Evolutionary conservation across 768 basidiomycete genomes (phyloP), one percentile per base, ranked within the genome.

Genomic region (Pleurotus platypus): DNA sequence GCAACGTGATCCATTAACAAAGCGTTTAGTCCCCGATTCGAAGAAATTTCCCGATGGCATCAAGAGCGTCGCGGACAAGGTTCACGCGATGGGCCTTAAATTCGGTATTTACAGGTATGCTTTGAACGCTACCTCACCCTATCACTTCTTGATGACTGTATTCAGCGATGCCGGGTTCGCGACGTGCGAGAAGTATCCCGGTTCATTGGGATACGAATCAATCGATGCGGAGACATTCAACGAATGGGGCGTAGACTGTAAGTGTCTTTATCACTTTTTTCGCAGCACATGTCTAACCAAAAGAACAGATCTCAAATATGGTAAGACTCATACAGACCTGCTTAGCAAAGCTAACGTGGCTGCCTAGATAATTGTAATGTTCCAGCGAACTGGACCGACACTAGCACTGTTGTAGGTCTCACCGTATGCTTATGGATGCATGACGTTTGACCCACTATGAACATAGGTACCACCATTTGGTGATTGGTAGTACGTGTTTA

Each of bases 151-250:
- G 30, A 35, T 35, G 3, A 35, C 3, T 3, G 30, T 35, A 11
- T 35, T 35, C 54, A 82, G 81, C 59, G 82, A 83, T 60, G 79
- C 81, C 15, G 82, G 82, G 2, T 79, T 75, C 0, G 63, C 66
- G 5, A 84, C 82, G 2, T 84, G 82, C 55, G 74, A 79, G 24
- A 80, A 80, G 22, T 84, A 64, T 62, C 82, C 82, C n/a, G 82
- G 74, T n/a, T 83, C 82, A 1, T 64, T 83, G 11, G 80, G 78
- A 12, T 69, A 71, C 48, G 83, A 84, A 61, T 60, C 49, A 9
- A 66, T 78, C 35, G 83, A 83, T 65, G 83, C 81, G 1, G 67
- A 72, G 18, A 81, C 82, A 4, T 84, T 78, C 62, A 70, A 63
- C 53, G 72, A 72, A 24, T 84, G 83, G 83, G 80, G 78, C 5